Conservation (phyloP, 352 stramenopile genomes). For the Thraustochytrium sp. region DNA sequence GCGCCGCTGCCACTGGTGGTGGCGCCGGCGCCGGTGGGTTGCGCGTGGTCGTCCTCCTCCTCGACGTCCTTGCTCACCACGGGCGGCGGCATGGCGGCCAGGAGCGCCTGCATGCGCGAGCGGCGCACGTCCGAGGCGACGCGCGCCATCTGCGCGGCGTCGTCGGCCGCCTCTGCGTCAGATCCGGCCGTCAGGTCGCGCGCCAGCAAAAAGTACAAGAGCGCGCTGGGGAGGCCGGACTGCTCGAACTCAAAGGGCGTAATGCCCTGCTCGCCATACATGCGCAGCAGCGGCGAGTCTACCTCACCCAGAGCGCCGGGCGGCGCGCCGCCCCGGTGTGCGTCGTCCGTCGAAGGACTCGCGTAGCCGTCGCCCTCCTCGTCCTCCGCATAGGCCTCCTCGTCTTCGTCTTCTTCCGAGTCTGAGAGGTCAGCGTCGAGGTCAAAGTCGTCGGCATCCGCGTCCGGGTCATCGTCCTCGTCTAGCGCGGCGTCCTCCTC, state of each 20-base stretch:
- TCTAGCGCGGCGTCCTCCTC: not conserved
- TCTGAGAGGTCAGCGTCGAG: constrained; percentile 26
- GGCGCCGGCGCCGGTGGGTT: not conserved
- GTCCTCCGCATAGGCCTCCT: not conserved
- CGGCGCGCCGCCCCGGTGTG: too few relatives aligned
- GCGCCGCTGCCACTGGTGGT: not conserved
- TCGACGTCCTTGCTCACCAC: constrained; percentile 12
- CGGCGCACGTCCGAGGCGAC: not conserved
- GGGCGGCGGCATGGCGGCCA: constrained; percentile 28
- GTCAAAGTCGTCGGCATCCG: not conserved
- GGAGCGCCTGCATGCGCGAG: not conserved
- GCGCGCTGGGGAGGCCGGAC: constrained; percentile 9
- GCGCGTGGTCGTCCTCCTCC: not conserved
- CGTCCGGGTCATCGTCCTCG: not conserved
- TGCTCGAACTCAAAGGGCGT: constrained; percentile 38
- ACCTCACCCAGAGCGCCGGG: not conserved
- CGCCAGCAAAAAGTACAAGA: constrained; percentile 21
- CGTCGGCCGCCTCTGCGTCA: too few relatives aligned
- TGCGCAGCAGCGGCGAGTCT: not conserved
- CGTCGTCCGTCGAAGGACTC: too few relatives aligned
- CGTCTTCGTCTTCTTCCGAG: not conserved
- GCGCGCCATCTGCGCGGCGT: not conserved
- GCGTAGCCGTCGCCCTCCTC: not conserved
- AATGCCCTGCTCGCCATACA: constrained; percentile 32
- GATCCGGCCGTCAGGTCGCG: not conserved